Percentiles rank a stretch among this genome's conserved stretches.
Conservation (phyloP, 805 yeast species). For the Peterozyma toletana region DNA sequence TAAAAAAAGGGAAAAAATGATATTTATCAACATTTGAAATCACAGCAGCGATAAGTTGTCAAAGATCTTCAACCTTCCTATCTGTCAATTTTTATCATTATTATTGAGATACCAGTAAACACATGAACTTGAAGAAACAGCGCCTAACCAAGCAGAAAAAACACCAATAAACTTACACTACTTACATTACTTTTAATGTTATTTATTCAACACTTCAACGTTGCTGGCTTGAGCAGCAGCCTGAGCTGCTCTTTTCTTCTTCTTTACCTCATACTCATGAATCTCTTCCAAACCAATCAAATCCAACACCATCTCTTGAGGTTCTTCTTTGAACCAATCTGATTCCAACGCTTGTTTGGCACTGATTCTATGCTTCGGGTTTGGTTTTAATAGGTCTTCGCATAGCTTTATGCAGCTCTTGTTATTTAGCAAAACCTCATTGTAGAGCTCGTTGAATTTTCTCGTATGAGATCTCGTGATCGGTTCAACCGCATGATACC, state of each 20-base stretch:
- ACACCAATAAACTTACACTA: background rate
- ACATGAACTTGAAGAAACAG: background rate
- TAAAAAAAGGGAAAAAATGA: too few species aligned
- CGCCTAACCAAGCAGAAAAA: too few species aligned
- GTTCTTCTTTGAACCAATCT: constrained; percentile 65
- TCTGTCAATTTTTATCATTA: too few species aligned
- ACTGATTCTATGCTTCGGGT: constrained; percentile 61
- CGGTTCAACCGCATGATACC: constrained; percentile 85
- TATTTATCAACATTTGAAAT: too few species aligned
- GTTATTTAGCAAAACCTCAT: constrained; percentile 32
- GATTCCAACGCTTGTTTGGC: constrained; percentile 68
- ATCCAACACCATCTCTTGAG: constrained; percentile 51
- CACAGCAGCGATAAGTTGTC: too few species aligned
- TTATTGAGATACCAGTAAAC: too few species aligned
- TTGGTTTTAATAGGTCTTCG: constrained; percentile 47
- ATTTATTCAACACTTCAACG: constrained; percentile 20
- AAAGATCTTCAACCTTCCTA: too few species aligned
- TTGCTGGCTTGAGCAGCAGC: too few species aligned
- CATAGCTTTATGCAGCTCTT: constrained; percentile 61
- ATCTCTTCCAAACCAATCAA: constrained; percentile 64
- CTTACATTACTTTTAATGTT: background rate
- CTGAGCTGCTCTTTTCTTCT: constrained; percentile 38
- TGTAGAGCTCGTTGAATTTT: constrained; percentile 34
- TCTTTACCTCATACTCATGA: constrained; percentile 95
- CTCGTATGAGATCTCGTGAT: constrained; percentile 25